A percentile compares a stretch with the other conserved stretches of the same genome.
Evolutionary conservation across 495 filamentous ascomycete species (phyloP).

Genomic region (Pseudoneurospora amorphoporcata): DNA sequence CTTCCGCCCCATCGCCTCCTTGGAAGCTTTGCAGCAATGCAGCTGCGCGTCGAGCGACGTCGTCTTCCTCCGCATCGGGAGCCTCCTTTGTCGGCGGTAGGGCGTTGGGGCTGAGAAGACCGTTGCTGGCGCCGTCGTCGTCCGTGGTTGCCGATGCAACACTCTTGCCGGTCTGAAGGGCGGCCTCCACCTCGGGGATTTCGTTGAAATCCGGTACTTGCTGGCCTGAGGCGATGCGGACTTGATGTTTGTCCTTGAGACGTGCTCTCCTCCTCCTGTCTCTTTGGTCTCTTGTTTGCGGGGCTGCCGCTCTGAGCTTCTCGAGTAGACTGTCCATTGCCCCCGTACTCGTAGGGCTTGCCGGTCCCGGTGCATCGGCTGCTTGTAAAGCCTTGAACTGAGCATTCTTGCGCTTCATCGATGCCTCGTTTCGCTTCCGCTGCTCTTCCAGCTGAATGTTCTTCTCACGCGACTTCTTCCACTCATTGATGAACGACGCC

Average conservation of each 20-base stretch:
- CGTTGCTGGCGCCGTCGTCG: conserved; percentile 25
- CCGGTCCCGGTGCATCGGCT: conserved; percentile 42
- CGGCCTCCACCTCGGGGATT: conserved; percentile 36
- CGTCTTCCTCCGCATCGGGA: conserved; percentile 48
- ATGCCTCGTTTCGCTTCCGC: conserved; percentile 73
- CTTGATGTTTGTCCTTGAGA: conserved; percentile 81
- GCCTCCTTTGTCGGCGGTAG: conserved; percentile 27
- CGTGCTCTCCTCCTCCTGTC: conserved; percentile 80
- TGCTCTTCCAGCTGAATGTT: conserved; percentile 77
- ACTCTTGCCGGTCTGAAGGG: conserved; percentile 11
- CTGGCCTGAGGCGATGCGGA: conserved; percentile 82
- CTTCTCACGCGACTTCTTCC: conserved; percentile 93
- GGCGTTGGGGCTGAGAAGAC: conserved; percentile 22
- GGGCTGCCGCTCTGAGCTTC: conserved; percentile 88
- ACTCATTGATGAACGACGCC: conserved; percentile 82
- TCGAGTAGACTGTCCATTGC: conserved; percentile 96
- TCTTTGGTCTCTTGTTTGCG: conserved; percentile 75
- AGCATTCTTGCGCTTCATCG: conserved; percentile 77
- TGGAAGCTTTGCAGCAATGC: conserved; percentile 72
- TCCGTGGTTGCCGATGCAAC: conserved; percentile 11
- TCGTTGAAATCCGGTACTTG: conserved; percentile 62
- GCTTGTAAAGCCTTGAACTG: conserved; percentile 43
- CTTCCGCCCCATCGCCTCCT: conserved; percentile 48
- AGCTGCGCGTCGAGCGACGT: conserved; percentile 75
- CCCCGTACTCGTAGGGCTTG: conserved; percentile 68